Evolutionary conservation across 1,284 basidiomycete genomes (phyloP).

Genomic region (Ustilago curta): DNA sequence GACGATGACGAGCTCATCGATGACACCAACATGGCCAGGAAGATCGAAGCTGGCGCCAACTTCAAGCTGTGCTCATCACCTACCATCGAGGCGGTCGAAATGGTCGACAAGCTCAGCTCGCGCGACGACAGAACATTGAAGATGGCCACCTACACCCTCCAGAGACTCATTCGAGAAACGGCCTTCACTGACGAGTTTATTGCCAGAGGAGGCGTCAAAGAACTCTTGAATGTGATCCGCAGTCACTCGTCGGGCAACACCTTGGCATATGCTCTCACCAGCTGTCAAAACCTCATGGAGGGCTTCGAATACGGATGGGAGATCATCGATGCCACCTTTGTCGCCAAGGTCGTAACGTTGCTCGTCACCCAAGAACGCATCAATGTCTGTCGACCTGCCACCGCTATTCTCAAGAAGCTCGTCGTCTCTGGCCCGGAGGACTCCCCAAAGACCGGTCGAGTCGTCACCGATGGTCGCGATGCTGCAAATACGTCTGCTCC

Average conservation of each 20-base stretch:
- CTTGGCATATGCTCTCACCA: conserved; percentile 84
- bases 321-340: conserved; percentile 78
- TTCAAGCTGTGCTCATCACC: conserved; percentile 80
- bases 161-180: conserved; percentile 89
- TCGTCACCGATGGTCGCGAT: conserved; percentile 35
- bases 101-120: conserved; percentile 78
- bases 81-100: conserved; percentile 82
- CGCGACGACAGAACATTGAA: conserved; percentile 76
- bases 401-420: conserved; percentile 88
- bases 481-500: conserved; percentile 23
- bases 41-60: conserved; percentile 61
- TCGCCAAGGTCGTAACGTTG: conserved; percentile 81
- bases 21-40: conserved; percentile 71
- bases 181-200: conserved; percentile 89
- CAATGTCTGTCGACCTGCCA: conserved; percentile 95
- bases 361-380: conserved; percentile 73
- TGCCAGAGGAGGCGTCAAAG: conserved; percentile 75
- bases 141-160: conserved; percentile 81
- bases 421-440: conserved; percentile 71
- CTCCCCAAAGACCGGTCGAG: conserved; percentile 46
- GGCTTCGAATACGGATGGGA: conserved; percentile 74
- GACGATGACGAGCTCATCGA: conserved; percentile 90
- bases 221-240: conserved; percentile 54
- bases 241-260: conserved; percentile 79
- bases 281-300: conserved; percentile 80